Percentiles rank a stretch among this genome's conserved stretches.
Conservation (phyloP, 2,329 filamentous ascomycete species). For the Colletotrichum caudatum region DNA sequence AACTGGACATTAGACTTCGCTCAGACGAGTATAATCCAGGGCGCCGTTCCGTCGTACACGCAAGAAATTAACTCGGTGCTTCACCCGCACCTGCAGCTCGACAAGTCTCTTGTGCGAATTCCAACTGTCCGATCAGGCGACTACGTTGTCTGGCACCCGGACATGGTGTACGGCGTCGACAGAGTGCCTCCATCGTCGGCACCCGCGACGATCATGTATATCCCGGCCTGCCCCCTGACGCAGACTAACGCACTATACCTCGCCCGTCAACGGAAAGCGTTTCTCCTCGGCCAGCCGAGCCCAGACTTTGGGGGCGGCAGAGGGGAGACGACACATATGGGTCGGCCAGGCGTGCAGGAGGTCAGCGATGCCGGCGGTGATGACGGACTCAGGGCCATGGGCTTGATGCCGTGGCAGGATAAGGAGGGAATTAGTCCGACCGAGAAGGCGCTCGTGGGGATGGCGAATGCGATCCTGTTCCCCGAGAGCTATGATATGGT, state of each 20-base stretch:
- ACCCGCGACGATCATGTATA: constrained; percentile 52
- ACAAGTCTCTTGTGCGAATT: constrained; percentile 76
- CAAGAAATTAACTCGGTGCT: constrained; percentile 77
- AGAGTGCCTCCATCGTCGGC: constrained; percentile 44
- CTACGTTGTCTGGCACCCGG: constrained; percentile 82
- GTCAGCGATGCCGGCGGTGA: constrained; percentile 56
- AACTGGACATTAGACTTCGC: constrained; percentile 67
- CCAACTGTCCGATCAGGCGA: constrained; percentile 78
- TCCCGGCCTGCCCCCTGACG: constrained; percentile 60
- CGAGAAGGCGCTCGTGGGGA: constrained; percentile 52
- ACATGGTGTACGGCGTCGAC: constrained; percentile 78
- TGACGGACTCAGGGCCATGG: constrained; percentile 56
- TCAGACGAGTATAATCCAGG: constrained; percentile 70
- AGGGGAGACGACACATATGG: constrained; percentile 51
- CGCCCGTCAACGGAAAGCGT: constrained; percentile 63
- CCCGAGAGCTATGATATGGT: constrained; percentile 53
- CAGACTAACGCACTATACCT: constrained; percentile 70
- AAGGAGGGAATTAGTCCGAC: constrained; percentile 49
- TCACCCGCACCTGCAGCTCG: constrained; percentile 78
- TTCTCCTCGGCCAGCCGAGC: constrained; percentile 55
- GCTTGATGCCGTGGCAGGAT: constrained; percentile 56
- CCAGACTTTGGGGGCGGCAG: constrained; percentile 54
- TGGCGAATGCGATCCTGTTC: constrained; percentile 57
- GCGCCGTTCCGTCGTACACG: constrained; percentile 74
- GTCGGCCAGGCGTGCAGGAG: constrained; percentile 53